Base-by-base conservation (phyloP, 768 basidiomycete species). In the Naematelia encephala region DNA sequence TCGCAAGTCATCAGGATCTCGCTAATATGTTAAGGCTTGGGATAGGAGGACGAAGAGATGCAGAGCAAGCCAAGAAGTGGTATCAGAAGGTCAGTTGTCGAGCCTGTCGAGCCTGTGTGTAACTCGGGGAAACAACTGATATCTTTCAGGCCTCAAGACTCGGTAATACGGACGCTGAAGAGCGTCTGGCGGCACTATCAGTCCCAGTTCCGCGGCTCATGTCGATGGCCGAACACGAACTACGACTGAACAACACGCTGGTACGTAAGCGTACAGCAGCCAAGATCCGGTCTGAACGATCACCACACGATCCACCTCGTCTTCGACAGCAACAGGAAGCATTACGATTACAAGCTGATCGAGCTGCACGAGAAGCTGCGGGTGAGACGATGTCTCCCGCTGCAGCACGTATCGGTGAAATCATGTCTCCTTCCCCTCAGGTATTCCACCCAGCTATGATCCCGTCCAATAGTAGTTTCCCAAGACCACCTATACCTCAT, bases 191-290 rank as follows among this genome's bases (percentile, higher is more conserved):
- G 0, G 92, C 88, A 0, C 81, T 96, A 11, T 81, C 82, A 0
- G 81, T 83, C 39, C 82, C 86, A 0, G 76, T 80, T 0, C 87
- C 87, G 0, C 83, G 83, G 45, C 75, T 84, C 0, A 81, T 97
- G 19, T 87, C 88, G 0, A 81, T 91, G 19, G 80, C 84, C 56
- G 88, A 94, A 63, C 91, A 96, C 78, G 86, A 92, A 60, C 78
- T 78, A 0, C 83, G 89, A 62, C 88, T 91, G 5, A 87, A 91
- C 68, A 79, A 78, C 54, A 91, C 86, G 57, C 84, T 98, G 46
- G 87, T 93, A 5, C 82, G 93, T 0, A 88, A 85, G 62, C 84
- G 90, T 14, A 96, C 91, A 0, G 82, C 79, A 71, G 78, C 92
- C 82, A 54, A 75, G 56, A 62, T 73, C 39, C 64, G 75, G 22